Percentiles rank a stretch among this genome's conserved stretches.
These are phyloP conservation scores for Dendrobium huoshanense DNA, from an alignment of 106 monocot genomes.

Conservation along the genomic window DNA sequence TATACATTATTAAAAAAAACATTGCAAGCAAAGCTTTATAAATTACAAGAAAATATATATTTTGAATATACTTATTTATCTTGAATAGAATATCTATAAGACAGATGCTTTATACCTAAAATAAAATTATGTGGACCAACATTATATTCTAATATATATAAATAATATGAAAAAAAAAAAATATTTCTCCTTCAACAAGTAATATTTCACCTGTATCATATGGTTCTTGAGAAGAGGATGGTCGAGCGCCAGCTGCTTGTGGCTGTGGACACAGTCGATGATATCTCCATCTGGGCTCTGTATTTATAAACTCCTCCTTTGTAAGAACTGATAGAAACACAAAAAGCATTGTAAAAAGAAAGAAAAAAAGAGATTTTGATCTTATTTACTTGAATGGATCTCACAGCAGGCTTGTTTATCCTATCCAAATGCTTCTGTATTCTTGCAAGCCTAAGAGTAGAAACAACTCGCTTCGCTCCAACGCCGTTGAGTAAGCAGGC, in stretches of 20 bases:
- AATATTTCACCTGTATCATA: conserved; percentile 56
- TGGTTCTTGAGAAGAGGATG: conserved; percentile 81
- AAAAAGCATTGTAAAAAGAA: neutral
- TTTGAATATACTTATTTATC: neutral
- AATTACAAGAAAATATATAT: neutral
- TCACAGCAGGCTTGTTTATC: conserved; percentile 72
- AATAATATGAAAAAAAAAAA: neutral
- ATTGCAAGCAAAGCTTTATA: too few relatives aligned
- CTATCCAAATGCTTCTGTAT: conserved; percentile 53
- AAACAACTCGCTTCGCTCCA: conserved; percentile 10
- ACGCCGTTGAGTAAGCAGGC: neutral
- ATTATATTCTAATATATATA: neutral
- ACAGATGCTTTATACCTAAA: neutral
- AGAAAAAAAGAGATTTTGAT: neutral
- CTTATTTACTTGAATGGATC: conserved; percentile 44
- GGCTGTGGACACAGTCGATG: conserved; percentile 72
- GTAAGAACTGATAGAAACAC: neutral
- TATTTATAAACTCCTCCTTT: neutral
- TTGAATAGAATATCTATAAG: neutral
- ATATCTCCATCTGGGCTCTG: conserved; percentile 89
- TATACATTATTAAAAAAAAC: too few relatives aligned
- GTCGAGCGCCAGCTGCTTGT: conserved; percentile 72
- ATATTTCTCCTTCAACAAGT: neutral
- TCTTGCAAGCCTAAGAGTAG: conserved; percentile 36
- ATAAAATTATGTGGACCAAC: neutral